Evolutionary conservation across 495 filamentous ascomycete species (phyloP), one percentile per base, ranked within the genome.

Genomic region (Daldinia bambusicola): DNA sequence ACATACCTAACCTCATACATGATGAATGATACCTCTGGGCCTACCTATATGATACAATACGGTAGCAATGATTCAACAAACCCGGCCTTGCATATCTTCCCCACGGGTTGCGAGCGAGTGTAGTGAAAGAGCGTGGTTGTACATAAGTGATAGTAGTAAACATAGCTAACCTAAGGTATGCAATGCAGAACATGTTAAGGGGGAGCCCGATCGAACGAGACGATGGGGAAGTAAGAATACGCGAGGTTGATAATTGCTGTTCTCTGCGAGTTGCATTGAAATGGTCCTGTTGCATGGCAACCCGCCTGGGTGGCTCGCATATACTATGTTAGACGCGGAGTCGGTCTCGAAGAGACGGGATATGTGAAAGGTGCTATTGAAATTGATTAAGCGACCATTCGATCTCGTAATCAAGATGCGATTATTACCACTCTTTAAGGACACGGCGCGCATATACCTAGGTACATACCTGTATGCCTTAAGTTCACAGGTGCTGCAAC

Each of bases 51-150:
- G 12, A 37, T 13, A 48, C n/a, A 1, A 37, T 32, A 55, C 32
- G 2, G 55, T 61, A 36, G 61, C 67, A 69, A 32, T 67, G 58
- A 67, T 55, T 71, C 69, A 71, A 55, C 59, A 38, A 41, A 43
- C 30, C 20, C 59, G 55, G 59, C 20, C 26, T 22, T 52, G 20
- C 20, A 5, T 31, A 9, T 36, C 5, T 14, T 36, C 34, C 34
- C 34, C 34, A 36, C 34, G 34, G 14, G 7, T 1, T 32, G 26
- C 38, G 51, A 36, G 57, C 63, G 59, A 72, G 59, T 71, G 59
- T 7, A 63, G 59, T 71, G 59, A 12, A 63, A 72, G 55, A 14
- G 2, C 53, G 26, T 26, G 26, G 26, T 26, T 26, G 26, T 26
- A 26, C 26, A 3, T 26, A 26, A 26, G 3, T 26, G 1, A 26